These are phyloP conservation scores for Falciphora oryzae DNA, from an alignment of 2,329 filamentous ascomycete species.

Conservation along the genomic window DNA sequence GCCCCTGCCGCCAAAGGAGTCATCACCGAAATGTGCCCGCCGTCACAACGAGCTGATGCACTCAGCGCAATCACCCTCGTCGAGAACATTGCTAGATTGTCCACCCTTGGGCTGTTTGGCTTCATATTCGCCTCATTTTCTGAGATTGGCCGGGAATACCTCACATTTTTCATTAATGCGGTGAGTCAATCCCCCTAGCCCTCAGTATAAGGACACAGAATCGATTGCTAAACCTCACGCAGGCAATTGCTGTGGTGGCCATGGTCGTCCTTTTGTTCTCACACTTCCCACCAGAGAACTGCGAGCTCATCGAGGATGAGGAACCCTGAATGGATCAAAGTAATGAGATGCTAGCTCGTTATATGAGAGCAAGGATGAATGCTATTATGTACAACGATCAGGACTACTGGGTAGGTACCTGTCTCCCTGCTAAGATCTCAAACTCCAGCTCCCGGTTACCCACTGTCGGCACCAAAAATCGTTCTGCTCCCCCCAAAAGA, in stretches of 20 bases:
- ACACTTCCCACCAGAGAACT: slow-evolving; percentile 35
- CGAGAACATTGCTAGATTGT: slow-evolving; percentile 60
- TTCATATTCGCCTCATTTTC: slow-evolving; percentile 61
- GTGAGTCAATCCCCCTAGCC: no score
- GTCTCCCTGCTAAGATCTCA: background rate
- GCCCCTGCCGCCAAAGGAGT: slow-evolving; percentile 66
- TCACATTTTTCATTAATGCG: slow-evolving; percentile 64
- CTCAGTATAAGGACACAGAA: no score
- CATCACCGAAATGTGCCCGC: slow-evolving; percentile 64
- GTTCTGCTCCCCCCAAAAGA: background rate
- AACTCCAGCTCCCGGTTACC: no score
- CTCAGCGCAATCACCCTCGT: slow-evolving; percentile 64
- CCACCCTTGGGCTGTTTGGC: slow-evolving; percentile 61
- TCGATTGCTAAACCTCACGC: background rate
- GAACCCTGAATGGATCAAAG: background rate
- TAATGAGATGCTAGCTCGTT: background rate
- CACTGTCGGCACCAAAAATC: background rate
- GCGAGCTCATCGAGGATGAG: slow-evolving; percentile 23
- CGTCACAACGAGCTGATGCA: slow-evolving; percentile 57
- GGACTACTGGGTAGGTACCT: background rate
- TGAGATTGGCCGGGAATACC: slow-evolving; percentile 48
- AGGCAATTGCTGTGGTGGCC: slow-evolving; percentile 48
- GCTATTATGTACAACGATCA: background rate
- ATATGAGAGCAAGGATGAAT: background rate
- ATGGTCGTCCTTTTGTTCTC: slow-evolving; percentile 35